Percentiles rank a stretch among this genome's conserved stretches.
phyloP scores from a whole-genome alignment of 139 green algal genomes.

The Chlamydomonas asymmetrica region DNA sequence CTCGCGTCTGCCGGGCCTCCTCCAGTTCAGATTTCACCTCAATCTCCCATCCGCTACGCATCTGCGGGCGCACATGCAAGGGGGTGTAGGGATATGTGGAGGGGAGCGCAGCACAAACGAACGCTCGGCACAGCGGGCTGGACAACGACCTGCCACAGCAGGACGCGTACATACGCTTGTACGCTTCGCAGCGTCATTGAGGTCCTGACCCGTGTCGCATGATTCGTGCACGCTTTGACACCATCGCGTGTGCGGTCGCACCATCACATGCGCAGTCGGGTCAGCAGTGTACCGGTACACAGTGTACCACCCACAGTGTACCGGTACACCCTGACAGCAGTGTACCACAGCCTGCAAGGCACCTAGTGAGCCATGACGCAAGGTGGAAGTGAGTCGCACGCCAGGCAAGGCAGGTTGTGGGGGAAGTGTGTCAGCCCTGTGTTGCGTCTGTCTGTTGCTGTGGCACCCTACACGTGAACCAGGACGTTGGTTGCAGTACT shows the following conservation, averaged over 20 bases:
- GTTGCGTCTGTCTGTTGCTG: not conserved
- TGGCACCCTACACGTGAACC: not conserved
- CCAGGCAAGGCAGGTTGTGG: not conserved
- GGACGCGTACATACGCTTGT: not conserved
- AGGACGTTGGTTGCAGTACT: not conserved
- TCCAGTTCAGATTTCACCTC: conserved; percentile 2
- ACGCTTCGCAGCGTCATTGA: not conserved
- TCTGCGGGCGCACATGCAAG: not conserved
- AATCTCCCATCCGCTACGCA: conserved; percentile 9
- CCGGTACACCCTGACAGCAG: too few species aligned
- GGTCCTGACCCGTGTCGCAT: not conserved
- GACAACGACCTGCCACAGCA: not conserved
- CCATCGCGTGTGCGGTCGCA: too few species aligned
- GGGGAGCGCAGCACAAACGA: too few species aligned
- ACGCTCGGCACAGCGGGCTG: too few species aligned
- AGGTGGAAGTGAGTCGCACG: not conserved
- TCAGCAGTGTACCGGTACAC: too few species aligned
- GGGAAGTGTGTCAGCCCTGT: not conserved
- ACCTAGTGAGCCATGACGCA: not conserved
- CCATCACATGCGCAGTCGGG: too few species aligned
- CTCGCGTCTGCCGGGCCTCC: conserved; percentile 13
- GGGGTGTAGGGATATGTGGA: too few species aligned
- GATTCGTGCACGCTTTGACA: too few species aligned
- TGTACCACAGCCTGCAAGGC: not conserved
- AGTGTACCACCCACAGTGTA: too few species aligned